Evolutionary conservation across 225 moss, liverwort and hornwort species (phyloP).

Genomic region (Marchantia paleacea): DNA sequence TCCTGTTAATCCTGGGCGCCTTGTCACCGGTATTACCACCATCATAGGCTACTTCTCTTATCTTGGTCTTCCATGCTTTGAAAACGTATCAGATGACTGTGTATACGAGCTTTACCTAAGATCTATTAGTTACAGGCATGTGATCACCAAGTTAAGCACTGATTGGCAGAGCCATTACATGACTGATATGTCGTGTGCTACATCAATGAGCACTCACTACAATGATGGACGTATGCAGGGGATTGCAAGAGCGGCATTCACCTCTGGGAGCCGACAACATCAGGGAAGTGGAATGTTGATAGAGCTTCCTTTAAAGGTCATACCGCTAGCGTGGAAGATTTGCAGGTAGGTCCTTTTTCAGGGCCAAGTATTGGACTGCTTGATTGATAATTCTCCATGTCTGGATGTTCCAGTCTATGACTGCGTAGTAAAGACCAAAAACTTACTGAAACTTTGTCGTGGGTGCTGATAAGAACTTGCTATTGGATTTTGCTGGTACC

Average conservation of each 20-base stretch:
- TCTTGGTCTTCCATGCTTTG: too few species aligned
- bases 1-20: conserved; percentile 73
- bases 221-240: conserved; percentile 41
- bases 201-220: neutral
- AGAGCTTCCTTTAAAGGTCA: conserved; percentile 66
- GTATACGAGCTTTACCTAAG: too few species aligned
- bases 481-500: conserved; percentile 27
- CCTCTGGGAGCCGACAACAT: conserved; percentile 81
- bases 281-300: conserved; percentile 88
- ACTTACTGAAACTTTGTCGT: neutral
- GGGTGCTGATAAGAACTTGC: too few species aligned
- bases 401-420: too few species aligned
- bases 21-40: conserved; percentile 65
- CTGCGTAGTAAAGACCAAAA: neutral
- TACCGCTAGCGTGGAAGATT: conserved; percentile 81
- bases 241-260: conserved; percentile 84
- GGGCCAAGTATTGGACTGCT: neutral
- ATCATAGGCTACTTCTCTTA: neutral
- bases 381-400: neutral
- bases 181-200: neutral
- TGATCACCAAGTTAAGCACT: neutral
- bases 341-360: conserved; percentile 55
- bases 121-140: too few species aligned
- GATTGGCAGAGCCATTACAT: neutral
- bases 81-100: neutral